Conservation (phyloP, 179 eudicot genomes). For the Sideroxylon spinosum region DNA sequence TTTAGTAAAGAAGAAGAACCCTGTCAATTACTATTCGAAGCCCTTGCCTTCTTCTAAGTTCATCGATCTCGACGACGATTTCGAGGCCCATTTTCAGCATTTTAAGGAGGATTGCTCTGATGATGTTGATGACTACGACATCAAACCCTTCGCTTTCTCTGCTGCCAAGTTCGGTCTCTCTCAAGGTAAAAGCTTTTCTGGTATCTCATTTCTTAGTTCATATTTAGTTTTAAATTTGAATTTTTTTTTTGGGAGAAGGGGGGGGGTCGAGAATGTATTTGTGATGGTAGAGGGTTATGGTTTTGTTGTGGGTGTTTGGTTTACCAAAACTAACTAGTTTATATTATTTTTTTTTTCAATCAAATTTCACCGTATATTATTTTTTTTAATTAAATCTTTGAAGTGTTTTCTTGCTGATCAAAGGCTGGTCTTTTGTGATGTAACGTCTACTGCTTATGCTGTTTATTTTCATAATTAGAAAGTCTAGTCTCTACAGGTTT, state of each 20-base stretch:
- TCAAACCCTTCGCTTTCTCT: constrained; percentile 35
- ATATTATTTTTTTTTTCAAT: too few relatives aligned
- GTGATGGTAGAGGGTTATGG: background rate
- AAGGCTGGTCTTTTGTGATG: background rate
- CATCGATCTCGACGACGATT: constrained; percentile 42
- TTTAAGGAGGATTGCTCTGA: constrained; percentile 49
- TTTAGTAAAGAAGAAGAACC: constrained; percentile 28
- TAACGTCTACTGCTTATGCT: background rate
- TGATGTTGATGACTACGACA: constrained; percentile 32
- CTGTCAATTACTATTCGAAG: constrained; percentile 39
- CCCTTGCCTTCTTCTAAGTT: constrained; percentile 47
- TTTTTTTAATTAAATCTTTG: too few relatives aligned
- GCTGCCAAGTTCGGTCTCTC: constrained; percentile 25
- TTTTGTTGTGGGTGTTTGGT: background rate
- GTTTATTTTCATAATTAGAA: too few relatives aligned
- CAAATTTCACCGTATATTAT: too few relatives aligned
- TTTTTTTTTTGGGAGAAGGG: background rate
- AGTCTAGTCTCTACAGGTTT: too few relatives aligned
- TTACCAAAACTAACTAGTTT: too few relatives aligned
- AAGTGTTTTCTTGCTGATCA: too few relatives aligned
- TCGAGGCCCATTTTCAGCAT: constrained; percentile 73
- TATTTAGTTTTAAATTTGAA: background rate
- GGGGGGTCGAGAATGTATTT: background rate
- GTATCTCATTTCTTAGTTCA: background rate
- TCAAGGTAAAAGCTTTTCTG: constrained; percentile 13